phyloP scores from a whole-genome alignment of 1,284 basidiomycete species.

The Cryptococcus amylolentus region DNA sequence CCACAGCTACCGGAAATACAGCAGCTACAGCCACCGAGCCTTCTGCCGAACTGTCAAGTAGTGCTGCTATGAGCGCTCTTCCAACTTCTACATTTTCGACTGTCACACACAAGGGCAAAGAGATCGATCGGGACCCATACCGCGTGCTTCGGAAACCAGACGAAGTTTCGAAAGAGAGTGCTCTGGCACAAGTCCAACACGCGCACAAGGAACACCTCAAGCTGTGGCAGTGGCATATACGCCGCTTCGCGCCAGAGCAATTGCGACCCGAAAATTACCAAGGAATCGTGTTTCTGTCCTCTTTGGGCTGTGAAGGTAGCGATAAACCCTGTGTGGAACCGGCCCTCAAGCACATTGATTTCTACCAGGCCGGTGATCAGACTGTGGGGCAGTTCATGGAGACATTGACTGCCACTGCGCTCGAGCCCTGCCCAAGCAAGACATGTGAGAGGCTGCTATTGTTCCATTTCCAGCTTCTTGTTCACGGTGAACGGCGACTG shows the following conservation, averaged over 20 bases:
- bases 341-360: conserved; percentile 67
- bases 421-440: conserved; percentile 69
- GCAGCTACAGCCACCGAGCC: conserved; percentile 7
- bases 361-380: conserved; percentile 88
- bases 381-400: conserved; percentile 92
- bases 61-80: conserved; percentile 18
- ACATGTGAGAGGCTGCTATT: conserved; percentile 76
- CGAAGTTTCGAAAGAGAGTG: conserved; percentile 66
- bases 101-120: conserved; percentile 5
- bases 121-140: conserved; percentile 34
- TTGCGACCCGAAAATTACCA: conserved; percentile 92
- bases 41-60: conserved; percentile 15
- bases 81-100: conserved; percentile 7
- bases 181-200: conserved; percentile 66
- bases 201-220: conserved; percentile 78
- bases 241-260: conserved; percentile 68
- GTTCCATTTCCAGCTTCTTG: conserved; percentile 81
- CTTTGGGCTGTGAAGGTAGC: conserved; percentile 45
- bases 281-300: conserved; percentile 58
- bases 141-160: conserved; percentile 43
- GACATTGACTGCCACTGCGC: conserved; percentile 64
- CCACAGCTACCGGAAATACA: neutral
- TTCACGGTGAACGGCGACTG: conserved; percentile 81
- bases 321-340: conserved; percentile 53
- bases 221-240: conserved; percentile 87